Evolutionary conservation across 805 yeast genomes (phyloP), one percentile per base, ranked within the genome.

Genomic region (Wickerhamomyces alni): DNA sequence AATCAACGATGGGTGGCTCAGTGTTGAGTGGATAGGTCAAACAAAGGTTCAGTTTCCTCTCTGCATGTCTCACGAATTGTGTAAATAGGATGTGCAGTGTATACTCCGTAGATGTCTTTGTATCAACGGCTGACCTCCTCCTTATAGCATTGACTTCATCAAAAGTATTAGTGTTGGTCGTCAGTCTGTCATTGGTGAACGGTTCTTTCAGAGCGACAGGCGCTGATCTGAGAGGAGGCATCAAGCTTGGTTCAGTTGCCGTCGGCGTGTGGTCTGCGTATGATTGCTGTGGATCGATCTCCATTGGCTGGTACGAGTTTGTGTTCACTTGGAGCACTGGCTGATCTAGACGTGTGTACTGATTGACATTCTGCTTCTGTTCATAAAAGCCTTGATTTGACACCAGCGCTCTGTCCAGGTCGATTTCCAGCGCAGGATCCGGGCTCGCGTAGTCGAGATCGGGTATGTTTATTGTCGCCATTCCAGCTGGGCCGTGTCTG

Each of bases 41-140:
- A 55, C 96, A 86, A 27, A 78, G 53, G 45, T 81, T 82, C 41
- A 93, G 70, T 54, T 91, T 91, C 35, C 88, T 67, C 56, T 94
- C 99, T 0, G 98, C 94, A 50, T 83, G 82, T 40, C 97, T 80
- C 9, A 94, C 95, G 64, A 93, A 93, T 63, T 91, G 95, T 3
- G 98, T 87, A 58, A 94, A 94, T 30, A 94, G 72, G 19, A 94
- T 88, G 60, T 94, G 97, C 39, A 94, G 66, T 0, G 98, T 93
- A 57, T 93, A 93, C 53, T 89, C 97, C 0, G 91, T 82, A 0
- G 89, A 86, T 21, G 82, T 72, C 54, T 82, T 80, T 57, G 74
- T 67, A 42, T 80, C 86, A 0, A 82, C 61, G 2, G 70, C 72
- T 46, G 67, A 42, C 30, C 57, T 57, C 41, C 61, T 67, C 38